These are phyloP conservation scores for Plasmodium yoelii DNA, from an alignment of 169 alveolate species.

Conservation along the genomic window DNA sequence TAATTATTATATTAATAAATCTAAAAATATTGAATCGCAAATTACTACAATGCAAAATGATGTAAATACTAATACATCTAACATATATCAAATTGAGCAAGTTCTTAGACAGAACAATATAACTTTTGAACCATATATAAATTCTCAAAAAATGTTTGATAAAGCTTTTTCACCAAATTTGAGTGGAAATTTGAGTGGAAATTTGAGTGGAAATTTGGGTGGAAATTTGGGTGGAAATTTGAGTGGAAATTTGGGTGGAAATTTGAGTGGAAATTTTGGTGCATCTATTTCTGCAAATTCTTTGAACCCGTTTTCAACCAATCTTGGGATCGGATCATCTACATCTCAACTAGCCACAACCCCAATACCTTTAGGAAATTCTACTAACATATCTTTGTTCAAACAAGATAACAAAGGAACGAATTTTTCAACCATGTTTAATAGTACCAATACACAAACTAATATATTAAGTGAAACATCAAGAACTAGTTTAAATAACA, in stretches of 20 bases:
- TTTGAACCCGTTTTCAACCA: neutral
- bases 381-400: slow-evolving; percentile 4
- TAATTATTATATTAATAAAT: slow-evolving; percentile 49
- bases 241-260: neutral
- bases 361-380: neutral
- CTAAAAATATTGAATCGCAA: slow-evolving; percentile 36
- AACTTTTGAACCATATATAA: slow-evolving; percentile 53
- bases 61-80: slow-evolving; percentile 10
- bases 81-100: slow-evolving; percentile 37
- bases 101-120: slow-evolving; percentile 17
- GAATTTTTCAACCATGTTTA: neutral
- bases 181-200: neutral
- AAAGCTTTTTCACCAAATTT: slow-evolving; percentile 13
- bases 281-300: too few relatives aligned
- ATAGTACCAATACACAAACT: neutral
- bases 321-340: neutral
- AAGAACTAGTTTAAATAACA: neutral
- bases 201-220: neutral
- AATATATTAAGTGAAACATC: neutral
- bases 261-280: neutral
- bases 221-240: neutral
- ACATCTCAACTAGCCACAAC: neutral
- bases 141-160: slow-evolving; percentile 50
- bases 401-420: neutral
- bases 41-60: slow-evolving; percentile 47